Evolutionary conservation across 805 yeast genomes (phyloP), one percentile per base, ranked within the genome.

Genomic region (Candida michaelii): DNA sequence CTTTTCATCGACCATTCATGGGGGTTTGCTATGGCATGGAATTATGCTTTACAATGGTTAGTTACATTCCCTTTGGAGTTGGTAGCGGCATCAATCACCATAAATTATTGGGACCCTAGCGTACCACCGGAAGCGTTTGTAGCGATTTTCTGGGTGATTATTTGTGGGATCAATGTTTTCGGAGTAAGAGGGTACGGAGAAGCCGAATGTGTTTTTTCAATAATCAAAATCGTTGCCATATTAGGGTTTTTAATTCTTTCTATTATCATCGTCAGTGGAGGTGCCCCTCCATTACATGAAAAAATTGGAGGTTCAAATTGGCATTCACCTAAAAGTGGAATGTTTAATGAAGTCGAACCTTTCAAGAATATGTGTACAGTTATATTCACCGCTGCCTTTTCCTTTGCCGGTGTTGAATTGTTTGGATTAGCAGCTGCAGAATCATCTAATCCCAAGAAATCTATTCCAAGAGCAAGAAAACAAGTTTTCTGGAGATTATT

Each of bases 101-200:
- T 65, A 11, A 55, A 56, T 33, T 64, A 53, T 40, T 65, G 71
- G 71, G 52, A 56, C 39, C 42, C 48, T 4, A 37, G 49, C 4
- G 56, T 63, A 7, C 60, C 74, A 53, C 65, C 82, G 2, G 84
- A 78, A 36, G 79, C 77, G 6, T 82, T 74, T 60, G 80, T 79
- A 27, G 71, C 75, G 1, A 71, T 80, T 27, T 80, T 82, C 51
- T 82, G 71, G 53, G 68, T 65, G 3, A 53, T 77, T 23, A 72
- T 82, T 46, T 57, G 77, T 24, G 45, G 60, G 30, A 75, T 81
- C 46, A 81, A 82, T 58, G 60, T 81, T 42, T 74, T 79, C 42
- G 86, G 87, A 51, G 82, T 80, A 27, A 70, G 66, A 51, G 85
- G 85, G 45, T 82, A 80, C 53, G 87, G 86, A 60, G 88, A 82